phyloP scores from a whole-genome alignment of 257 asterid genomes.

The Haberlea rhodopensis region DNA sequence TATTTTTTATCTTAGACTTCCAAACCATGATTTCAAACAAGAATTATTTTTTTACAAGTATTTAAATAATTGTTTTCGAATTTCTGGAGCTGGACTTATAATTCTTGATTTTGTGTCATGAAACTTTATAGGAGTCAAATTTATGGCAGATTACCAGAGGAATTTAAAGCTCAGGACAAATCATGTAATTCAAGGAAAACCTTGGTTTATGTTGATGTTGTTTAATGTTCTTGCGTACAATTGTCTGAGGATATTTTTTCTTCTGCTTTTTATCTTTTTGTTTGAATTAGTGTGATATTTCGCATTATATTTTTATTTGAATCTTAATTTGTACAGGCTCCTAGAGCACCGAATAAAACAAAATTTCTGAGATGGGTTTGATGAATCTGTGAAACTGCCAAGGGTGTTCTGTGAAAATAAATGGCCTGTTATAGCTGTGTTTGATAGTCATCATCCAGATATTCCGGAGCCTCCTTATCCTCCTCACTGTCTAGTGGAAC shows the following conservation, averaged over 20 bases:
- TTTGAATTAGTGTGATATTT: too few species aligned
- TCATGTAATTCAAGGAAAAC: not conserved
- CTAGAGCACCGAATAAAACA: constrained; percentile 60
- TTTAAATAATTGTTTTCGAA: not conserved
- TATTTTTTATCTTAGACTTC: too few species aligned
- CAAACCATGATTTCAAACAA: too few species aligned
- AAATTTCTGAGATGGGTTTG: constrained; percentile 79
- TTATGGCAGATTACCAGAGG: not conserved
- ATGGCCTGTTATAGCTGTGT: constrained; percentile 82
- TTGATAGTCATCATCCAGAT: constrained; percentile 81
- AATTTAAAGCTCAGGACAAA: not conserved
- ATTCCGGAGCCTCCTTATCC: constrained; percentile 91
- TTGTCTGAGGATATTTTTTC: not conserved
- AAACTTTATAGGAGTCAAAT: not conserved
- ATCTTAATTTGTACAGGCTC: constrained; percentile 53
- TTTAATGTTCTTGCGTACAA: not conserved
- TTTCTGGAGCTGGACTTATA: not conserved
- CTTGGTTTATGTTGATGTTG: constrained; percentile 1
- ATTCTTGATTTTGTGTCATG: not conserved
- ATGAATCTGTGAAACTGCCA: constrained; percentile 67
- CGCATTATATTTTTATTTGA: constrained; percentile 1
- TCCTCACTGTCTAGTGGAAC: constrained; percentile 87
- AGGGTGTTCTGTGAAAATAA: constrained; percentile 54
- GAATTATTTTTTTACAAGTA: too few species aligned
- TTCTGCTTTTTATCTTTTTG: too few species aligned